phyloP scores from a whole-genome alignment of 2,329 filamentous ascomycete genomes.

The Parascedosporium putredinis region DNA sequence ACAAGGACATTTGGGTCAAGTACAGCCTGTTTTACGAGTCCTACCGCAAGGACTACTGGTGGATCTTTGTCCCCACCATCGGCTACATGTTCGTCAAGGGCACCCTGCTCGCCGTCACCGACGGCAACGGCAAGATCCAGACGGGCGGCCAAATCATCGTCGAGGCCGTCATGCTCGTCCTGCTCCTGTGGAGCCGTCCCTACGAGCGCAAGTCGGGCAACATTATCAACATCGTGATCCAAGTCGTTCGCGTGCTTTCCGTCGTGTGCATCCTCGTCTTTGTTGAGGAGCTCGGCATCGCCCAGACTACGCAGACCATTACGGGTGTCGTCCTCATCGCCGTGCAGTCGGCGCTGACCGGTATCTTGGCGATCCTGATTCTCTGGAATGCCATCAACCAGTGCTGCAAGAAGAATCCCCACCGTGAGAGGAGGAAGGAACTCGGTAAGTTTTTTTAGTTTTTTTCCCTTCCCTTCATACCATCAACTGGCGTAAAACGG shows the following conservation, averaged over 20 bases:
- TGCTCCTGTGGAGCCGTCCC: conserved; percentile 77
- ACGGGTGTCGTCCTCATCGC: conserved; percentile 88
- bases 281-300: conserved; percentile 82
- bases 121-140: conserved; percentile 78
- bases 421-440: conserved; percentile 79
- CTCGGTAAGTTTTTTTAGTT: conserved; percentile 60
- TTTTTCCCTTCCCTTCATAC: conserved; percentile 6
- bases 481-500: no score
- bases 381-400: conserved; percentile 77
- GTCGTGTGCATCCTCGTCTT: conserved; percentile 85
- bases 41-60: conserved; percentile 94
- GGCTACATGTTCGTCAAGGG: conserved; percentile 87
- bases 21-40: conserved; percentile 97
- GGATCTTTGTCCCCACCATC: conserved; percentile 85
- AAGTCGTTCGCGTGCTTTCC: conserved; percentile 78
- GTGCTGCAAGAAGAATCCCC: conserved; percentile 79
- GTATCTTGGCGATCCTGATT: conserved; percentile 75
- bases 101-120: conserved; percentile 70
- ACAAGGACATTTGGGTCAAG: conserved; percentile 86
- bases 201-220: conserved; percentile 81
- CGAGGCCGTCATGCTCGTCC: conserved; percentile 65
- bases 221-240: conserved; percentile 87
- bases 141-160: conserved; percentile 69
- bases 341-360: conserved; percentile 79
- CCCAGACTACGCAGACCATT: conserved; percentile 86